These are phyloP conservation scores for Sparassis latifolia DNA, from an alignment of 1,284 basidiomycete genomes.

Conservation along the genomic window DNA sequence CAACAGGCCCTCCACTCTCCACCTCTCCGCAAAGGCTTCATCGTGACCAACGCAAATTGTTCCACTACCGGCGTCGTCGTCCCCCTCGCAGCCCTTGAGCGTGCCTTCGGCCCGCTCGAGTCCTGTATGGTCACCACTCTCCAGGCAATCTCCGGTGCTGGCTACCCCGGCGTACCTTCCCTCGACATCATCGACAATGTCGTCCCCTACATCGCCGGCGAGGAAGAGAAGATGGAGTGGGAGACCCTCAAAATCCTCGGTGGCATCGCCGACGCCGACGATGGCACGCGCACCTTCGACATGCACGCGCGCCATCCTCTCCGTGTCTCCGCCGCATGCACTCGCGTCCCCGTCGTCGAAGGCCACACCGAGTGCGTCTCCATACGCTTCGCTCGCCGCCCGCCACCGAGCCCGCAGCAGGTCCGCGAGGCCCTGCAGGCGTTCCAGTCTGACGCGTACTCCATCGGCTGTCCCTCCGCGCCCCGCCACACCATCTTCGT, in stretches of 20 bases:
- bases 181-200: conserved; percentile 97
- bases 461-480: conserved; percentile 81
- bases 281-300: conserved; percentile 65
- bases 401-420: conserved; percentile 84
- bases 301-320: conserved; percentile 79
- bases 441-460: conserved; percentile 77
- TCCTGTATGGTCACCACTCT: conserved; percentile 89
- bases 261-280: conserved; percentile 54
- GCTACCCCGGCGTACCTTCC: conserved; percentile 90
- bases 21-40: conserved; percentile 83
- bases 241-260: conserved; percentile 97
- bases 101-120: conserved; percentile 89
- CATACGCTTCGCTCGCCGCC: conserved; percentile 75
- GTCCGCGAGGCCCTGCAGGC: conserved; percentile 76
- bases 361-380: conserved; percentile 92
- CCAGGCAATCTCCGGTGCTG: conserved; percentile 96
- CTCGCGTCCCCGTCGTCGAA: conserved; percentile 68
- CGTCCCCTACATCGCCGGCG: conserved; percentile 90
- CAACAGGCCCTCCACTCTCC: conserved; percentile 71
- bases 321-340: conserved; percentile 73
- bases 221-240: conserved; percentile 99
- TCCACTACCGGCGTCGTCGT: conserved; percentile 94
- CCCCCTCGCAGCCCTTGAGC: conserved; percentile 89
- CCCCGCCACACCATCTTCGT: conserved; percentile 86
- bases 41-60: conserved; percentile 98